Evolutionary conservation across 306 rosid species (phyloP).

Genomic region (Styphnolobium japonicum): DNA sequence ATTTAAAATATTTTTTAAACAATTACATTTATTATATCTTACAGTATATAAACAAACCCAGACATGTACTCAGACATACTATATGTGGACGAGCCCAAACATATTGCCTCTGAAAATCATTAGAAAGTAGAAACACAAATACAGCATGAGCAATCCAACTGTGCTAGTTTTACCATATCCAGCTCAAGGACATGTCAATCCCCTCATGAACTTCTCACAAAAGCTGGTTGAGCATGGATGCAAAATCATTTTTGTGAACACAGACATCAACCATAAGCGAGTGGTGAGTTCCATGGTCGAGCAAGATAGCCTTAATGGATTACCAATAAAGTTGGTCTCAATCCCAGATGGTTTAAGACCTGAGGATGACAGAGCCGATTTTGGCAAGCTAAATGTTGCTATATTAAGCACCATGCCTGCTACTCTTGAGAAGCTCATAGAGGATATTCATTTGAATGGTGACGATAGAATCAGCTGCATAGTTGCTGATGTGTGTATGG

Average conservation of each 20-base stretch:
- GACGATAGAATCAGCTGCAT: background rate
- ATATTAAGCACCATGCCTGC: slow-evolving; percentile 8
- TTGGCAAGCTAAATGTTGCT: background rate
- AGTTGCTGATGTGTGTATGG: background rate
- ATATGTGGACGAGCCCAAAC: too few relatives aligned
- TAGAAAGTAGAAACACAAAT: too few relatives aligned
- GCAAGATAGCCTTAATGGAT: background rate
- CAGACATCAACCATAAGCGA: slow-evolving; percentile 26
- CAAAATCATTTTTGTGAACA: slow-evolving; percentile 41
- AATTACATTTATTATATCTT: too few relatives aligned
- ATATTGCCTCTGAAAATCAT: too few relatives aligned
- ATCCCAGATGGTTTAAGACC: slow-evolving; percentile 40
- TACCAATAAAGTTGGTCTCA: slow-evolving; percentile 14
- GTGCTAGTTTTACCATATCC: slow-evolving; percentile 24
- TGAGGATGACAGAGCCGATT: slow-evolving; percentile 32
- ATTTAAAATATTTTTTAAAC: too few relatives aligned
- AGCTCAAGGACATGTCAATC: slow-evolving; percentile 37
- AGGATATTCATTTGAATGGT: background rate
- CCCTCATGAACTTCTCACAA: slow-evolving; percentile 31
- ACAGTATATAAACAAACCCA: too few relatives aligned
- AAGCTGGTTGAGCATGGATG: slow-evolving; percentile 27
- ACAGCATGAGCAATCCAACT: slow-evolving; percentile 26
- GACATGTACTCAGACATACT: too few relatives aligned
- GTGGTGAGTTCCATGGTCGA: slow-evolving; percentile 18
- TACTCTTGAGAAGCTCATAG: slow-evolving; percentile 34